Percentiles rank a stretch among this genome's conserved stretches.
Conservation (phyloP, 1,284 basidiomycete genomes). For the Naganishia sp. region DNA sequence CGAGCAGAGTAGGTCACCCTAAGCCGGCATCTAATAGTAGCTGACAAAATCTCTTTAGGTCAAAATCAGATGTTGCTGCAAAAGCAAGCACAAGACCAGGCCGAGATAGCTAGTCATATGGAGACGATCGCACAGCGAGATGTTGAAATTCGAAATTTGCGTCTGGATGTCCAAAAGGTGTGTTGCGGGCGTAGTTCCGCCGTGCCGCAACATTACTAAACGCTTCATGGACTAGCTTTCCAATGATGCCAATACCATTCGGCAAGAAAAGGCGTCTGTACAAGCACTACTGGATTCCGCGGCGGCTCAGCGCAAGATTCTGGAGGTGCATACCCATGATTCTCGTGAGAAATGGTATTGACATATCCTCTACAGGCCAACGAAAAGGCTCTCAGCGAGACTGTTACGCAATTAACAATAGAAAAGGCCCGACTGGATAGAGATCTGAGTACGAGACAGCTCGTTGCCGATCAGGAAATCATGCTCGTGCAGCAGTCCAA, state of each 20-base stretch:
- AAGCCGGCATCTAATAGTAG: background rate
- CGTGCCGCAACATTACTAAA: too few species aligned
- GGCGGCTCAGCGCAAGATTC: slow-evolving; percentile 27
- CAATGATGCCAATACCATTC: slow-evolving; percentile 21
- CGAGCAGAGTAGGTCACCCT: slow-evolving; percentile 24
- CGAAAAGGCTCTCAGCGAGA: slow-evolving; percentile 22
- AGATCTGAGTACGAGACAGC: slow-evolving; percentile 23
- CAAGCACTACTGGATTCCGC: slow-evolving; percentile 18
- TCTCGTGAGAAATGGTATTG: background rate
- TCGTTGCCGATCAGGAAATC: slow-evolving; percentile 24
- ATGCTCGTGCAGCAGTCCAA: slow-evolving; percentile 20
- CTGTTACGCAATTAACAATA: slow-evolving; percentile 11
- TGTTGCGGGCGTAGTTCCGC: background rate
- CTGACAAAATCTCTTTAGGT: background rate
- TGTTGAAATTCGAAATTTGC: slow-evolving; percentile 21
- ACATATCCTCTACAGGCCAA: slow-evolving; percentile 15
- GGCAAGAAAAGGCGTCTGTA: slow-evolving; percentile 22
- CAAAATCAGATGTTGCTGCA: slow-evolving; percentile 28
- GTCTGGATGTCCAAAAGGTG: slow-evolving; percentile 21
- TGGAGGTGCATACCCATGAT: slow-evolving; percentile 12
- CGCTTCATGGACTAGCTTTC: background rate
- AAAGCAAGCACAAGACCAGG: slow-evolving; percentile 24
- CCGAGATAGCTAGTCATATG: slow-evolving; percentile 25
- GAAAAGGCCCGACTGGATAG: slow-evolving; percentile 31
- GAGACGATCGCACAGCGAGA: slow-evolving; percentile 27